These are phyloP conservation scores for Macrocystidia cucumis DNA, from an alignment of 1,284 basidiomycete genomes.

Conservation along the genomic window DNA sequence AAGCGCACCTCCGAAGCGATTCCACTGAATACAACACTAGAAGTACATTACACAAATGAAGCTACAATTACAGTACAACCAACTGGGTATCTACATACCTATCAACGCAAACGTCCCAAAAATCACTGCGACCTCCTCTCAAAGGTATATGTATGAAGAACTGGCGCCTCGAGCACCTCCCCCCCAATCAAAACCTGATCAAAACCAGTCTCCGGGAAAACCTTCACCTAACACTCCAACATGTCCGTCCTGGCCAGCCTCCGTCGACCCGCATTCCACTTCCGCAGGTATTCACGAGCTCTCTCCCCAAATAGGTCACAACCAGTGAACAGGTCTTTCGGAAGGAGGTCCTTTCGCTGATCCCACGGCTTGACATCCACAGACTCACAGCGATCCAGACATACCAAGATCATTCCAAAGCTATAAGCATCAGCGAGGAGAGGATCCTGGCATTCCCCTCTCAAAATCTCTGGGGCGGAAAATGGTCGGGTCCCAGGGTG, in stretches of 20 bases:
- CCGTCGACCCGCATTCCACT: conserved; percentile 46
- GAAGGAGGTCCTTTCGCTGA: conserved; percentile 63
- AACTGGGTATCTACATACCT: too few relatives aligned
- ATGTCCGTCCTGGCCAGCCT: conserved; percentile 52
- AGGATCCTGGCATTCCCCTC: conserved; percentile 70
- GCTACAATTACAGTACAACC: too few relatives aligned
- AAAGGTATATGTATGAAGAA: too few relatives aligned
- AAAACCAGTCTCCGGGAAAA: too few relatives aligned
- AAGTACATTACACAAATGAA: too few relatives aligned
- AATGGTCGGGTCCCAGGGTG: conserved; percentile 78
- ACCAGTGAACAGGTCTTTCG: conserved; percentile 51
- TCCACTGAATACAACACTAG: too few relatives aligned
- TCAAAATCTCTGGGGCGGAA: conserved; percentile 70
- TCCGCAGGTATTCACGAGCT: conserved; percentile 51
- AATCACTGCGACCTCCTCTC: too few relatives aligned
- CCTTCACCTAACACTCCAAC: too few relatives aligned
- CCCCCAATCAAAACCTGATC: too few relatives aligned
- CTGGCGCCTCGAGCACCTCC: too few relatives aligned
- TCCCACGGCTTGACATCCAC: conserved; percentile 76
- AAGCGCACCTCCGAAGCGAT: too few relatives aligned
- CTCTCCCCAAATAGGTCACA: conserved; percentile 54
- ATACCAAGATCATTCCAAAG: conserved; percentile 75
- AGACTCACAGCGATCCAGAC: conserved; percentile 61
- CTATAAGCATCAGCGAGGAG: conserved; percentile 78
- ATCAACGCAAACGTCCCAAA: too few relatives aligned